Base-by-base conservation (phyloP, 78 protist species). In the Dictyostelium brefeldianum region DNA sequence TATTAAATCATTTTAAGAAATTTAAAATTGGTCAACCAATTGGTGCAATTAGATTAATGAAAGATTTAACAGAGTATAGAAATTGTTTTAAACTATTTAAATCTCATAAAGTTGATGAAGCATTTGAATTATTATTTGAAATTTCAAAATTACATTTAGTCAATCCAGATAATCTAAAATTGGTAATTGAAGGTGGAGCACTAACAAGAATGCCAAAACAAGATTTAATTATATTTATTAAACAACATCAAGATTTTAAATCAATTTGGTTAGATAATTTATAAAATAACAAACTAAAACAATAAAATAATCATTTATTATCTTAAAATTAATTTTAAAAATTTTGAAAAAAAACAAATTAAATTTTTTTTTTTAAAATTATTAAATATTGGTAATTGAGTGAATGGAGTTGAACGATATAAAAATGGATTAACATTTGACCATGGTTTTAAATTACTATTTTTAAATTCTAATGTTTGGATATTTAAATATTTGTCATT, bases 1-100 rank as follows among this genome's bases (percentile, higher is more conserved):
- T 87, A 31, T 14, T 85, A 36, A 87, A 87, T 87, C 93, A 87
- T 51, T 87, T 48, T 7, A 87, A 87, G 78, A 87, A 87, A 77
- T 87, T 65, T 29, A 87, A 87, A 78, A 64, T 87, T 50, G 77
- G 85, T 62, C 83, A 87, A 51, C 84, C 79, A 14, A 31, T 57
- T n/a, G 92, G 92, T 29, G 47, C 93, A 77, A 53, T 87, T 5
- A 87, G 59, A 25, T 77, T 87, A n/a, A 41, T 87, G 18, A 29
- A 67, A 62, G 93, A 87, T 51, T 56, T 87, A 11, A 87, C 62
- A 9, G 51, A 77, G 22, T 87, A 87, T 50, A 87, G 59, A 51
- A 54, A 75, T 2, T 8, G 15, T 5, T 77, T 48, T 0, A 87
- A 87, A 78, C 15, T 29, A 64, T 87, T 87, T 67, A 87, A 77